Evolutionary conservation across 2,329 filamentous ascomycete species (phyloP).

Genomic region (Aspergillus sergii): DNA sequence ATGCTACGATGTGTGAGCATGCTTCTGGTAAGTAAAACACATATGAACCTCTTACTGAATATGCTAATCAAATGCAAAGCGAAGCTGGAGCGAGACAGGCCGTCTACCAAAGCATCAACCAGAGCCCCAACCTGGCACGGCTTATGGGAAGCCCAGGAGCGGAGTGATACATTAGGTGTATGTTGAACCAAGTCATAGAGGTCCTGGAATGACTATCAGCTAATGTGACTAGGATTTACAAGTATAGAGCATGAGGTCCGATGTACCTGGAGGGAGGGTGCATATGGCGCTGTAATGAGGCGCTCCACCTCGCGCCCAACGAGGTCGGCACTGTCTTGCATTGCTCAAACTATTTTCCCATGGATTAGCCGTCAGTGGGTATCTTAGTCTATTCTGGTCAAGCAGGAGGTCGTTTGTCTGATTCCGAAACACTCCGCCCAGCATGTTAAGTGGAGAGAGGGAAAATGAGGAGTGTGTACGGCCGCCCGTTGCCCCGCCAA

Average conservation of each 20-base stretch:
- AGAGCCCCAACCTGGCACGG: constrained; percentile 53
- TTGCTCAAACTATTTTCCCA: constrained; percentile 16
- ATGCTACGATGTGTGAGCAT: constrained; percentile 28
- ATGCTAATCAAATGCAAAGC: constrained; percentile 53
- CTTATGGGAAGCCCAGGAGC: constrained; percentile 51
- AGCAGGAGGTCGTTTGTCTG: background rate
- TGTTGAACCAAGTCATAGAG: constrained; percentile 31
- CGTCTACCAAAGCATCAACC: constrained; percentile 50
- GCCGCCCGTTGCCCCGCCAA: constrained; percentile 24
- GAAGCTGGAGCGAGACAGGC: constrained; percentile 54
- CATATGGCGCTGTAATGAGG: constrained; percentile 52
- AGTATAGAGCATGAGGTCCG: constrained; percentile 3
- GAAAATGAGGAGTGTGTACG: constrained; percentile 12
- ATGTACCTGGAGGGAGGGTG: constrained; percentile 53
- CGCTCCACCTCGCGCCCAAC: constrained; percentile 49
- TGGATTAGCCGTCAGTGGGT: background rate
- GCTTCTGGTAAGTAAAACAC: background rate
- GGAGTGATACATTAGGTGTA: constrained; percentile 40
- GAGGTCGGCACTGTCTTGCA: constrained; percentile 26
- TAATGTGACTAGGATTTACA: background rate
- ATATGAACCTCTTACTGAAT: constrained; percentile 46
- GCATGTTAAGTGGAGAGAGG: constrained; percentile 2
- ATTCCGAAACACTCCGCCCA: background rate
- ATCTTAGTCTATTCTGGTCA: background rate
- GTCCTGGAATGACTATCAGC: constrained; percentile 25